Conservation (phyloP, 179 eudicot species). For the Pouteria campechiana region DNA sequence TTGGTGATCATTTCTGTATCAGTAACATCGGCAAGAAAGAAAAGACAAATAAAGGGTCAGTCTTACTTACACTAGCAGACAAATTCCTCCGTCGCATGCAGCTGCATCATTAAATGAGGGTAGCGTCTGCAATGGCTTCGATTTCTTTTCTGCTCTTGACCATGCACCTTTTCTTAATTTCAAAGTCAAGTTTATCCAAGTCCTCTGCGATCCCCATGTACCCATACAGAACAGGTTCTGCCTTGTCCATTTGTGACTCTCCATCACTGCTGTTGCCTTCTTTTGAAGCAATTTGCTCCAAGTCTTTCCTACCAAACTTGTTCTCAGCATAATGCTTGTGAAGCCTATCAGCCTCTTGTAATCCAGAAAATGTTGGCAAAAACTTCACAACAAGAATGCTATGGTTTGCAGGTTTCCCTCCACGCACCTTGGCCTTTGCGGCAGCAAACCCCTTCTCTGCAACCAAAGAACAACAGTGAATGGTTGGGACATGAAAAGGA, state of each 20-base stretch:
- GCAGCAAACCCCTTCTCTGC: slow-evolving; percentile 37
- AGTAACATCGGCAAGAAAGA: no score
- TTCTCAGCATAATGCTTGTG: slow-evolving; percentile 29
- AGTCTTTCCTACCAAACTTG: slow-evolving; percentile 33
- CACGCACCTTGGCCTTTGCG: slow-evolving; percentile 27
- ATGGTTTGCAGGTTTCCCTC: slow-evolving; percentile 36
- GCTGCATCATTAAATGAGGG: no score
- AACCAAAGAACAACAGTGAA: background rate
- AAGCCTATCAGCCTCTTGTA: slow-evolving; percentile 52
- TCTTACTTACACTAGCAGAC: no score
- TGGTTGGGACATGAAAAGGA: background rate
- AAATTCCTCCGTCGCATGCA: no score
- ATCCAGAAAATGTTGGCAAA: slow-evolving; percentile 41
- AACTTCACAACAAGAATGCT: slow-evolving; percentile 38
- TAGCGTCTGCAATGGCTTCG: slow-evolving; percentile 37
- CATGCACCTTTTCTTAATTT: slow-evolving; percentile 34
- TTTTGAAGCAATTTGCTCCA: slow-evolving; percentile 15
- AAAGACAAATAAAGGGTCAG: no score
- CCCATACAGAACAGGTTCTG: slow-evolving; percentile 29
- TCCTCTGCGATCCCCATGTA: slow-evolving; percentile 52
- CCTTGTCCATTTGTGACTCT: slow-evolving; percentile 2
- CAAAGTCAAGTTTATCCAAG: slow-evolving; percentile 37
- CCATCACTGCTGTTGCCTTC: slow-evolving; percentile 13
- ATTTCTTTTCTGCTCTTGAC: slow-evolving; percentile 57
- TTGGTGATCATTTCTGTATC: no score